A percentile compares a stretch with the other conserved stretches of the same genome.
Evolutionary conservation across 768 basidiomycete genomes (phyloP).

Genomic region (Termitomyces titanicus): DNA sequence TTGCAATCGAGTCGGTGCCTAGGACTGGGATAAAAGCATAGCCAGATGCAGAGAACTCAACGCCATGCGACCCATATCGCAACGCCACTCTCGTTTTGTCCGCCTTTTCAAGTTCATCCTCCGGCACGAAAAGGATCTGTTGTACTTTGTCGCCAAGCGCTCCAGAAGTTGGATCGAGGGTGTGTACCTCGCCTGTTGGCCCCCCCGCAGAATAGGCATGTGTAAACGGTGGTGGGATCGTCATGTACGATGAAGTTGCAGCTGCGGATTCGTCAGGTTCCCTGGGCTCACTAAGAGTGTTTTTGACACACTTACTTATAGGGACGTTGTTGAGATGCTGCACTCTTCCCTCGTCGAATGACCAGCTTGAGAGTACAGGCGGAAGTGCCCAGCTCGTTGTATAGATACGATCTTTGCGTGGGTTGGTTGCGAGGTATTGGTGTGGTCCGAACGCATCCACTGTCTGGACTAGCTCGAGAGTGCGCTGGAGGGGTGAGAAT

Average conservation of each 20-base stretch:
- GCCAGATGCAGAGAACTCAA: conserved; percentile 39
- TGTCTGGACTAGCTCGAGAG: conserved; percentile 36
- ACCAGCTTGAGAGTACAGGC: conserved; percentile 45
- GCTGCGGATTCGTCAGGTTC: conserved; percentile 24
- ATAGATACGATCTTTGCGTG: conserved; percentile 34
- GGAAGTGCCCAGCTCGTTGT: conserved; percentile 51
- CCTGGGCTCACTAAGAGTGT: no score
- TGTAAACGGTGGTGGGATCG: conserved; percentile 43
- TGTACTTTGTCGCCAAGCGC: conserved; percentile 42
- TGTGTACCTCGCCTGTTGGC: conserved; percentile 47
- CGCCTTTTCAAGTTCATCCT: conserved; percentile 35
- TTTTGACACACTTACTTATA: conserved; percentile 38
- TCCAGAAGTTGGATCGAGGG: conserved; percentile 29
- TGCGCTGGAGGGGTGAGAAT: conserved; percentile 38
- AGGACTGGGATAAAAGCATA: conserved; percentile 48
- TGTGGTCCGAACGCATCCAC: conserved; percentile 47
- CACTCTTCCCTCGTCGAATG: conserved; percentile 31
- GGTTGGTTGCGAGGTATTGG: conserved; percentile 43
- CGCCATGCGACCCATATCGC: conserved; percentile 49
- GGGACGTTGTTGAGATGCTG: conserved; percentile 39
- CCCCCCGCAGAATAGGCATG: conserved; percentile 49
- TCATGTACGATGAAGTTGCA: conserved; percentile 53
- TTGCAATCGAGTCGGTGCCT: conserved; percentile 44
- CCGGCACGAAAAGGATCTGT: conserved; percentile 42
- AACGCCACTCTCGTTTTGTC: conserved; percentile 50